phyloP scores from a whole-genome alignment of 2,329 filamentous ascomycete genomes.

The Exophiala bonariae region DNA sequence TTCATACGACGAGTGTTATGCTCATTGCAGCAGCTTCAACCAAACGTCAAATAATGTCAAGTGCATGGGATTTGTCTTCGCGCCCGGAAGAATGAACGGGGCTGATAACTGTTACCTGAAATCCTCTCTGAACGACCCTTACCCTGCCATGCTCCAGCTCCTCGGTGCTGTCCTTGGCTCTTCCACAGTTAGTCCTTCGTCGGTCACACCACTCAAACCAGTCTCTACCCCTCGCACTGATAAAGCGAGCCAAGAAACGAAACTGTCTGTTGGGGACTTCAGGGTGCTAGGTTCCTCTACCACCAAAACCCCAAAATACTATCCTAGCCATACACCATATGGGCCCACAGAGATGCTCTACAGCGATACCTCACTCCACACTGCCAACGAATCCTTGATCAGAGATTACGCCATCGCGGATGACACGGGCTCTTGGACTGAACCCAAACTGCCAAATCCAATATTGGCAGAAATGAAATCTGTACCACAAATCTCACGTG shows the following conservation, averaged over 20 bases:
- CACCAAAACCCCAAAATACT: slow-evolving; percentile 30
- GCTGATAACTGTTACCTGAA: slow-evolving; percentile 34
- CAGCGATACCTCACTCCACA: slow-evolving; percentile 24
- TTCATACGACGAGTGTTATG: slow-evolving; percentile 30
- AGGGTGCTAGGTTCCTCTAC: slow-evolving; percentile 27
- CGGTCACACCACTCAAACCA: not conserved
- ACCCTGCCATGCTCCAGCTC: slow-evolving; percentile 24
- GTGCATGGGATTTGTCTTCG: slow-evolving; percentile 30
- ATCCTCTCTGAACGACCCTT: slow-evolving; percentile 26
- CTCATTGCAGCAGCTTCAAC: slow-evolving; percentile 30
- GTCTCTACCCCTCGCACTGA: slow-evolving; percentile 2
- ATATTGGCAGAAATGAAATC: slow-evolving; percentile 20
- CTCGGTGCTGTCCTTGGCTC: slow-evolving; percentile 25
- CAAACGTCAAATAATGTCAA: slow-evolving; percentile 10
- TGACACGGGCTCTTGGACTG: slow-evolving; percentile 28
- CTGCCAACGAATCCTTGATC: slow-evolving; percentile 31
- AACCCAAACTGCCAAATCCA: slow-evolving; percentile 15
- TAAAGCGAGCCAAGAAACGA: not conserved
- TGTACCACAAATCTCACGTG: slow-evolving; percentile 32
- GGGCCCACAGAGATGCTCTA: slow-evolving; percentile 24
- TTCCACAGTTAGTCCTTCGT: not conserved
- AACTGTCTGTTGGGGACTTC: slow-evolving; percentile 23
- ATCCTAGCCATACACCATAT: slow-evolving; percentile 27
- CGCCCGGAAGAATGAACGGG: slow-evolving; percentile 25
- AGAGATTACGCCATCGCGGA: slow-evolving; percentile 30